Evolutionary conservation across 305 asterid genomes (phyloP).

Genomic region (Solanum hybrid): DNA sequence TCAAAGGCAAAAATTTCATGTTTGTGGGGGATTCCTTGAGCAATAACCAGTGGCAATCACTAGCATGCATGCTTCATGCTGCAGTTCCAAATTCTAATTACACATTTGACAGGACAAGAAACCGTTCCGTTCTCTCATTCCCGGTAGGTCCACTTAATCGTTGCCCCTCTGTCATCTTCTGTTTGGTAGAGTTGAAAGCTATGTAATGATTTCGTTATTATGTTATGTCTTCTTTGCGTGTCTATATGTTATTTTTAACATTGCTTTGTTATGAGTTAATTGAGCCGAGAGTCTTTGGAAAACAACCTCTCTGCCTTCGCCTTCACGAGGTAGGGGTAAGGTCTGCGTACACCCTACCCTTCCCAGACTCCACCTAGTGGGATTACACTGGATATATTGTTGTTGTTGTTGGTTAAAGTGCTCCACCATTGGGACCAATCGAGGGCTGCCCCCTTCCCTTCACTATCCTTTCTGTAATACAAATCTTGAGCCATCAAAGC

Average conservation of each 20-base stretch:
- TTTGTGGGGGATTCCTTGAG: slow-evolving; percentile 78
- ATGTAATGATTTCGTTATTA: not conserved
- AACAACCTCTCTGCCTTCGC: not conserved
- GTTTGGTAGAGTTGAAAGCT: not conserved
- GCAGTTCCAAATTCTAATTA: slow-evolving; percentile 35
- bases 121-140: slow-evolving; percentile 34
- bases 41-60: slow-evolving; percentile 60
- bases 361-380: not conserved
- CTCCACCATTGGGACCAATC: not conserved
- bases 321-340: not conserved
- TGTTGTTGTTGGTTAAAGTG: not conserved
- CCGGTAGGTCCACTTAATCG: slow-evolving; percentile 20
- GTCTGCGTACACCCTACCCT: not conserved
- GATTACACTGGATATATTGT: not conserved
- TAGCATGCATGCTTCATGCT: slow-evolving; percentile 65
- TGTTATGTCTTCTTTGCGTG: not conserved
- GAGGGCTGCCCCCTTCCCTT: not conserved
- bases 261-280: not conserved
- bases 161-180: not conserved
- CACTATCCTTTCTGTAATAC: not conserved
- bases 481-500: not conserved
- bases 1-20: slow-evolving; percentile 53
- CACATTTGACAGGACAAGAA: slow-evolving; percentile 20
- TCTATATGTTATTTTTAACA: not conserved
- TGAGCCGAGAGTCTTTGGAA: not conserved